phyloP scores from a whole-genome alignment of 352 stramenopile genomes.

The Ophiocytium majus region DNA sequence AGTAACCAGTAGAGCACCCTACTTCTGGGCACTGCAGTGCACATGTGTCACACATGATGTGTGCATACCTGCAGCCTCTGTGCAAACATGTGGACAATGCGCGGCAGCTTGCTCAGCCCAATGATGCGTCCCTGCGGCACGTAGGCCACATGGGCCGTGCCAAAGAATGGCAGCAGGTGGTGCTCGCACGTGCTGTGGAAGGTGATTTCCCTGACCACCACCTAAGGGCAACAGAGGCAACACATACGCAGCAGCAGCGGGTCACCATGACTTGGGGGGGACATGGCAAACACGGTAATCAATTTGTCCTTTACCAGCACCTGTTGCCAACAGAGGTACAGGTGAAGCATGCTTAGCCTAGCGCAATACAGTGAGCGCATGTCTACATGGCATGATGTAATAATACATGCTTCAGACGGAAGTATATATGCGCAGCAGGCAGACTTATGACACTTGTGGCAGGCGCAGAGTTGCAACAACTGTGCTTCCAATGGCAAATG shows the following conservation, averaged over 20 bases:
- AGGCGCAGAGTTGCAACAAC: too few species aligned
- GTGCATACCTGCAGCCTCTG: neutral
- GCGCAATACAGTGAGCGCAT: neutral
- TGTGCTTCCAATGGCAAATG: too few species aligned
- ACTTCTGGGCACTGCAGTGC: too few species aligned
- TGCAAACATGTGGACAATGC: neutral
- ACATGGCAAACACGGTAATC: too few species aligned
- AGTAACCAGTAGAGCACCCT: too few species aligned
- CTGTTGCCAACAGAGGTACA: neutral
- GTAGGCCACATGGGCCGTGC: neutral
- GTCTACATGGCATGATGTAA: neutral
- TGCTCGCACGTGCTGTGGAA: neutral
- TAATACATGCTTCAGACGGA: neutral
- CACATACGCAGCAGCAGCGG: neutral
- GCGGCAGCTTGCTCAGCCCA: neutral
- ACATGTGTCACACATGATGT: too few species aligned
- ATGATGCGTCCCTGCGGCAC: neutral
- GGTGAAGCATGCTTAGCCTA: neutral
- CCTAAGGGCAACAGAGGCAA: neutral
- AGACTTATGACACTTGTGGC: too few species aligned
- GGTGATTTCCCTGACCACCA: neutral
- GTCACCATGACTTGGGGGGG: too few species aligned
- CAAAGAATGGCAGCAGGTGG: neutral
- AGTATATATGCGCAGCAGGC: too few species aligned
- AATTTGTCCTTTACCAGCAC: too few species aligned